Conservation (phyloP, 75 land plant genomes). For the Pseudotsuga menziesii region DNA sequence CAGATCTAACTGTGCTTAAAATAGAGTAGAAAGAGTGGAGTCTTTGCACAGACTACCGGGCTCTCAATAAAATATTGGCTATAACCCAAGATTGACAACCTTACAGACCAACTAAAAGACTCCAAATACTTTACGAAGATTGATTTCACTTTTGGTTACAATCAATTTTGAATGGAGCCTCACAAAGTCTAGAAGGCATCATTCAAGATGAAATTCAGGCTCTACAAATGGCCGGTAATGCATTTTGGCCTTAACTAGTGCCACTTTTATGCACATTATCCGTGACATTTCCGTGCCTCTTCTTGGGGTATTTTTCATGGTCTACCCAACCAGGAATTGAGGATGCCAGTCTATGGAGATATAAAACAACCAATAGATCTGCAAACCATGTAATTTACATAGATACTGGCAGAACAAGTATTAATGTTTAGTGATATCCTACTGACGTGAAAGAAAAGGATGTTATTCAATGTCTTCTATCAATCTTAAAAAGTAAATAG, state of each 20-base stretch:
- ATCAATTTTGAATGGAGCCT: not conserved
- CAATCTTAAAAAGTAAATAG: too few relatives aligned
- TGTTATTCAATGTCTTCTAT: too few relatives aligned
- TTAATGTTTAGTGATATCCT: too few relatives aligned
- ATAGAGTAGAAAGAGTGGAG: not conserved
- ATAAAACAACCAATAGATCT: too few relatives aligned
- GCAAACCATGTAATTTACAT: too few relatives aligned
- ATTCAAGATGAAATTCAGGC: not conserved
- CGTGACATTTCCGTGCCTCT: not conserved
- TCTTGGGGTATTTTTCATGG: too few relatives aligned
- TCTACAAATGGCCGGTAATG: not conserved
- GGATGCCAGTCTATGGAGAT: too few relatives aligned
- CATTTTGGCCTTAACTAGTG: not conserved
- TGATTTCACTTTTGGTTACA: not conserved
- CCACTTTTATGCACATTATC: not conserved
- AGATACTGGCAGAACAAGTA: too few relatives aligned
- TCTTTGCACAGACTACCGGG: not conserved
- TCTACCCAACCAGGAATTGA: too few relatives aligned
- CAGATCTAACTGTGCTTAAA: not conserved
- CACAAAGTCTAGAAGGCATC: not conserved
- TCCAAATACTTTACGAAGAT: constrained; percentile 1
- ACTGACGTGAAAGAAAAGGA: too few relatives aligned
- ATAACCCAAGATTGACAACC: not conserved
- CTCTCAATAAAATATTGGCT: not conserved
- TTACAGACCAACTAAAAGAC: not conserved